phyloP scores from a whole-genome alignment of 768 basidiomycete species.

The Naganishia vishniacii region DNA sequence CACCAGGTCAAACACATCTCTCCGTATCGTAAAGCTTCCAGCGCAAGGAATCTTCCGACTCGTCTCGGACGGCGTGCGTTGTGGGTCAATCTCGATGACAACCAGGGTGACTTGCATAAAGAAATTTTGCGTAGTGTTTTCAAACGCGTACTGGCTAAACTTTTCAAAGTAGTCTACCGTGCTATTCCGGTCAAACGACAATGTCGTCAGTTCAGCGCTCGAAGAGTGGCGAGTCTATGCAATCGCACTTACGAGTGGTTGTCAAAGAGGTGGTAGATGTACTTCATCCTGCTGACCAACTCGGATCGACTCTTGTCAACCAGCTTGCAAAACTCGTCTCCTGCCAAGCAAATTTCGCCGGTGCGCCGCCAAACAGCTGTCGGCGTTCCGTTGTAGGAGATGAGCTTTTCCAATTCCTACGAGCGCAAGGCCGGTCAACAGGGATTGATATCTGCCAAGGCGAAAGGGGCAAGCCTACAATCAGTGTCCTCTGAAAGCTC shows the following conservation, averaged over 20 bases:
- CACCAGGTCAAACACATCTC: slow-evolving; percentile 56
- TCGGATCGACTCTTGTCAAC: slow-evolving; percentile 87
- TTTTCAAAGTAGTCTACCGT: slow-evolving; percentile 63
- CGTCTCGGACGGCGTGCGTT: slow-evolving; percentile 2
- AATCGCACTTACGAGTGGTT: slow-evolving; percentile 92
- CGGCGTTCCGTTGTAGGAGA: slow-evolving; percentile 92
- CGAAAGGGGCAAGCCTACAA: slow-evolving; percentile 55
- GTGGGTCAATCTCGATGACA: slow-evolving; percentile 63
- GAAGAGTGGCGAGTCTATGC: background rate
- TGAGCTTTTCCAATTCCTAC: slow-evolving; percentile 92
- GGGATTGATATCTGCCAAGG: background rate
- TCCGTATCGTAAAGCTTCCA: slow-evolving; percentile 90
- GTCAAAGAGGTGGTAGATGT: slow-evolving; percentile 71
- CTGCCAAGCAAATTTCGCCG: slow-evolving; percentile 94
- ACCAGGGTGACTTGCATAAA: slow-evolving; percentile 86
- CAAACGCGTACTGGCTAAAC: slow-evolving; percentile 93
- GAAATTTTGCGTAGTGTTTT: slow-evolving; percentile 91
- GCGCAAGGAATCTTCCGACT: slow-evolving; percentile 72
- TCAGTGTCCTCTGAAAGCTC: slow-evolving; percentile 85
- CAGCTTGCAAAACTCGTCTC: slow-evolving; percentile 90
- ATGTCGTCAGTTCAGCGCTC: background rate
- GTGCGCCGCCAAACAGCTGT: slow-evolving; percentile 97
- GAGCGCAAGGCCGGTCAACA: background rate
- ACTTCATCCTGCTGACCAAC: slow-evolving; percentile 59
- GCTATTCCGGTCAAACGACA: slow-evolving; percentile 28